Base-by-base conservation (phyloP, 2,329 filamentous ascomycete genomes). In the Xylaria sp. region DNA sequence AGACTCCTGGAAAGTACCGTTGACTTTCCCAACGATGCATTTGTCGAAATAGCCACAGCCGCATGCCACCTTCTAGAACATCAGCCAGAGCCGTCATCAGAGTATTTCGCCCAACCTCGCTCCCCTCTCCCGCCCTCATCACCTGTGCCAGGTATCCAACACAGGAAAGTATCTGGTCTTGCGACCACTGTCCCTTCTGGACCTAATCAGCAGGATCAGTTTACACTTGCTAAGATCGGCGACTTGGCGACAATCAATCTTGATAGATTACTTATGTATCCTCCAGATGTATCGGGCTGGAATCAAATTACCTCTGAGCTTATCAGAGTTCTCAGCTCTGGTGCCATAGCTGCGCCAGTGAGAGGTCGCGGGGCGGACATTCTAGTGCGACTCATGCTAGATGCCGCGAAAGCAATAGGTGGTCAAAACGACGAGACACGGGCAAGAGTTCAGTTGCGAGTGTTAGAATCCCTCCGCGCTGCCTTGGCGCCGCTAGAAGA, bases 1-100 rank as follows among this genome's bases (percentile, higher is more conserved):
- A 90, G 96, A 70, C 84, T 99, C 21, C 90, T 98, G 66, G 96
- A 98, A 78, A 97, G 94, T 80, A 98, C 94, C 0, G 86, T 92
- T 18, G 94, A 98, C 74, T 98, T 97, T 75, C 93, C 94, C 0
- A 94, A 95, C 71, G 86, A 90, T 18, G 85, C 93, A 0, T 98
- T 98, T 74, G 83, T 91, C 5, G 88, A 93, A 71, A 89, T 98
- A 10, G 84, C 98, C 1, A 83, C 85, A 63, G 91, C 94, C 0
- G 85, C 97, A 3, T 94, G 93, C 75, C 85, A 87, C 54, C 83
- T 98, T 6, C 84, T 97, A 5, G 85, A 86, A 40, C 76, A 79
- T 29, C 76, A 75, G n/a, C 25, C 75, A 4, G 66, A 81, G 37
- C 65, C 75, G 1, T 29, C 66, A 42, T 76, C 78, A 2, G 78